These are phyloP conservation scores for Quillaja saponaria DNA, from an alignment of 306 rosid genomes.

Conservation along the genomic window DNA sequence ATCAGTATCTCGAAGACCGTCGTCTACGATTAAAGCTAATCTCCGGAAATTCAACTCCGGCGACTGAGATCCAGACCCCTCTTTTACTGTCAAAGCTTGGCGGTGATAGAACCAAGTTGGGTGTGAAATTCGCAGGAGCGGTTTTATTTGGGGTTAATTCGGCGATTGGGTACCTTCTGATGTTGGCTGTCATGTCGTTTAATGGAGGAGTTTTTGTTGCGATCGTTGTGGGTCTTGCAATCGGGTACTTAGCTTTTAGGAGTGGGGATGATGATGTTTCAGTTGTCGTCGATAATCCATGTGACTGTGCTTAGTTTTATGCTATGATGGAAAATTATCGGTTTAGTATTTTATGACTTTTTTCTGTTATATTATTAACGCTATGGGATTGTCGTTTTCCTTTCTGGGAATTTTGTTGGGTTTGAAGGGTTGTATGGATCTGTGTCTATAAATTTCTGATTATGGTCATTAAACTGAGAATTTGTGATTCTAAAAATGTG, in stretches of 20 bases:
- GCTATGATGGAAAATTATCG: not conserved
- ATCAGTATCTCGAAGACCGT: slow-evolving; percentile 71
- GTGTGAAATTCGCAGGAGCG: slow-evolving; percentile 53
- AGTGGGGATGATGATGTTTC: slow-evolving; percentile 54
- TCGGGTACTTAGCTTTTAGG: slow-evolving; percentile 70
- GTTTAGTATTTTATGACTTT: not conserved
- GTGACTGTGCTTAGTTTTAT: slow-evolving; percentile 71
- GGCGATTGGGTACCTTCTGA: slow-evolving; percentile 82
- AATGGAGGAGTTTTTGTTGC: slow-evolving; percentile 89
- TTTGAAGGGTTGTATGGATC: not conserved
- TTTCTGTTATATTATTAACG: not conserved
- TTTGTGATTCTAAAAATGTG: not conserved
- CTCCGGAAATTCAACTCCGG: slow-evolving; percentile 29
- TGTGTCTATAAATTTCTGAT: slow-evolving; percentile 2
- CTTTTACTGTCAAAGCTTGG: slow-evolving; percentile 38
- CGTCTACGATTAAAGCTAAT: slow-evolving; percentile 64
- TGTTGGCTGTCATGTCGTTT: slow-evolving; percentile 88
- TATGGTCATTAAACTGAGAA: not conserved
- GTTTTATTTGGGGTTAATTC: slow-evolving; percentile 69
- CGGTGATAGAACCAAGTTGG: slow-evolving; percentile 32
- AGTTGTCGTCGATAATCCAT: slow-evolving; percentile 59
- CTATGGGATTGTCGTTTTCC: not conserved
- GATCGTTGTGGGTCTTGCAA: slow-evolving; percentile 64
- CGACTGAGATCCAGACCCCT: slow-evolving; percentile 54
- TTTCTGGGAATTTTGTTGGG: slow-evolving; percentile 9